Evolutionary conservation across 768 basidiomycete species (phyloP), one percentile per base, ranked within the genome.

Genomic region (Macrocybe gigantea): DNA sequence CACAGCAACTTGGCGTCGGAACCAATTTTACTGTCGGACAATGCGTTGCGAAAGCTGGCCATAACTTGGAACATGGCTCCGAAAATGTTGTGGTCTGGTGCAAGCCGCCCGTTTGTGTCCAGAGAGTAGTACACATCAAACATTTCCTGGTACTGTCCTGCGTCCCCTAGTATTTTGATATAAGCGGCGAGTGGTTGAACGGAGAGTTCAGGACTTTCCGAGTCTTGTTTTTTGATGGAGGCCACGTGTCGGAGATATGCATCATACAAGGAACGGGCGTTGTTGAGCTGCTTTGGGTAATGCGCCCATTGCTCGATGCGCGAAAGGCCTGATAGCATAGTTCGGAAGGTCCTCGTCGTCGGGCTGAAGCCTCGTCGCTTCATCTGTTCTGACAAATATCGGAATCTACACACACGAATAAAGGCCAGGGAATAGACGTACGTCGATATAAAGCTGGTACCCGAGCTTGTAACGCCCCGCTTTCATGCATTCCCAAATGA

Each of bases 331-430:
- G 63, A 73, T 61, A 93, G 73, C 64, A 92, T 68, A 15, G 85
- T 87, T 39, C 76, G 72, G 55, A 77, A 92, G 1, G 90, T 90
- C 48, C 79, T 67, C 6, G 72, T 62, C 38, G 74, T 82, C 22
- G 91, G 88, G 40, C 72, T 72, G 59, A 89, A 83, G 1, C 87
- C 86, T 38, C 91, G 79, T 33, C 88, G 77, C 64, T 89, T 92
- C 88, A 93, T 89, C 90, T 93, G 51, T 22, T 22, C 22, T n/a
- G 32, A 38, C 13, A 39, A 5, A 36, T 33, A 29, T 32, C 31
- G 33, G 10, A 46, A 45, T 51, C 31, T 40, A 15, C 36, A 36
- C 30, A 50, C 48, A 54, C 29, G 31, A 33, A 41, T 45, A n/a
- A 29, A 42, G 32, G 5, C n/a, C 40, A 14, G 44, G 45, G 15